phyloP scores from a whole-genome alignment of 2,329 filamentous ascomycete genomes.

The Berkeleyomyces rouxiae region DNA sequence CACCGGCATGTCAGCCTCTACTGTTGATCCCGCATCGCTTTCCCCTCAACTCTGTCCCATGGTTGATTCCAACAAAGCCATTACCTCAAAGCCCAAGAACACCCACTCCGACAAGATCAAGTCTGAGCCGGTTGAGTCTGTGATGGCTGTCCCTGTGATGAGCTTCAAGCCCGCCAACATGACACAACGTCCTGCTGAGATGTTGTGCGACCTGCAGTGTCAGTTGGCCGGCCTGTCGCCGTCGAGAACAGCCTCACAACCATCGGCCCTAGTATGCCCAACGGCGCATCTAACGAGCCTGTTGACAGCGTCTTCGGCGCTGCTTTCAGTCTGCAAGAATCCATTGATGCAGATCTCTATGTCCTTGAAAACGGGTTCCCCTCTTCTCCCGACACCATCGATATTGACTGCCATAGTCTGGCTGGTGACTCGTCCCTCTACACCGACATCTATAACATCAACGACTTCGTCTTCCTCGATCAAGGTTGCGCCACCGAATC shows the following conservation, averaged over 20 bases:
- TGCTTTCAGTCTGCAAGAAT: conserved; percentile 51
- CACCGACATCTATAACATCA: conserved; percentile 33
- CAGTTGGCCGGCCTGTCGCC: conserved; percentile 55
- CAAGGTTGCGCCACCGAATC: conserved; percentile 29
- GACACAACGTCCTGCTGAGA: conserved; percentile 99
- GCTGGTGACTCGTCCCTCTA: conserved; percentile 40
- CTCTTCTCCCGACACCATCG: conserved; percentile 52
- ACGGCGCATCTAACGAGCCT: conserved; percentile 40
- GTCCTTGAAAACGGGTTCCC: conserved; percentile 61
- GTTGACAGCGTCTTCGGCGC: conserved; percentile 50
- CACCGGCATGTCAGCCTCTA: conserved; percentile 23
- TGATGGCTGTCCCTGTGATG: conserved; percentile 2
- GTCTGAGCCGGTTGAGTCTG: conserved; percentile 13
- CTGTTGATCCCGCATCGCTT: conserved; percentile 44
- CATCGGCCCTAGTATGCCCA: conserved; percentile 1
- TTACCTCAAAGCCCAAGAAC: conserved; percentile 11
- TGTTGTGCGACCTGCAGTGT: conserved; percentile 99
- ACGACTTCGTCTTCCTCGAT: conserved; percentile 36
- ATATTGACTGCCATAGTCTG: conserved; percentile 52
- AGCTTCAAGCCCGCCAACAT: conserved; percentile 50
- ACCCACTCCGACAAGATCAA: conserved; percentile 17
- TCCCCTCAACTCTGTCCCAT: conserved; percentile 40
- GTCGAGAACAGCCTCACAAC: conserved; percentile 17
- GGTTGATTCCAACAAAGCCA: conserved; percentile 16
- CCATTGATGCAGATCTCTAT: conserved; percentile 57